phyloP scores from a whole-genome alignment of 768 basidiomycete genomes.

The Aureoboletus auriporus region DNA sequence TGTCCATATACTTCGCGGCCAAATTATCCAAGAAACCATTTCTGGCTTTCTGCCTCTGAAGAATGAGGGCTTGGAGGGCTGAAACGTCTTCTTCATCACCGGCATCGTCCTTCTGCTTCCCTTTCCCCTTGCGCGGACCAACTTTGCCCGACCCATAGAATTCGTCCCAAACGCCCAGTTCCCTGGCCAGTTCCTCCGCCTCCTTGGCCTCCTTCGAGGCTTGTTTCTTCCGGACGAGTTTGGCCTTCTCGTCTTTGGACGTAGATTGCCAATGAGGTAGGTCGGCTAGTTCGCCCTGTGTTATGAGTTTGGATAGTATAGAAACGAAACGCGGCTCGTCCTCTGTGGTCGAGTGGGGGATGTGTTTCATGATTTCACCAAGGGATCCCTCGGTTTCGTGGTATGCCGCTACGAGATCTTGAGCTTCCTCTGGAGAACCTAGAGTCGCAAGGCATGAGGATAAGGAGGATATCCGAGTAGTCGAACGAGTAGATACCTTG shows the following conservation, averaged over 20 bases:
- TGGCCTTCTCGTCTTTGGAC: conserved; percentile 77
- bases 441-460: conserved; percentile 1
- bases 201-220: conserved; percentile 78
- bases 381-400: conserved; percentile 67
- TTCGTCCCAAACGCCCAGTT: conserved; percentile 92
- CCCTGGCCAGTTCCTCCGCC: conserved; percentile 79
- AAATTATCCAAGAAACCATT: conserved; percentile 72
- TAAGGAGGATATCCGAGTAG: neutral
- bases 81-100: conserved; percentile 61
- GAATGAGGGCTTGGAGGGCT: conserved; percentile 74
- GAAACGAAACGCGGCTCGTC: conserved; percentile 85
- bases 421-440: conserved; percentile 85
- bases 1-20: conserved; percentile 67
- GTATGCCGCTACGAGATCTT: conserved; percentile 78
- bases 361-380: conserved; percentile 74
- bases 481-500: conserved; percentile 50
- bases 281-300: conserved; percentile 50
- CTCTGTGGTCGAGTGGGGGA: conserved; percentile 79
- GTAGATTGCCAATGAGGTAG: conserved; percentile 64
- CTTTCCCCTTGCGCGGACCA: conserved; percentile 52
- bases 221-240: conserved; percentile 66
- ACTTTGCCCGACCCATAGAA: conserved; percentile 79
- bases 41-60: conserved; percentile 68
- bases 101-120: conserved; percentile 42
- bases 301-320: conserved; percentile 64